These are phyloP conservation scores for Coemansia sp. DNA, from an alignment of 192 early-diverging fungal species.

Conservation along the genomic window DNA sequence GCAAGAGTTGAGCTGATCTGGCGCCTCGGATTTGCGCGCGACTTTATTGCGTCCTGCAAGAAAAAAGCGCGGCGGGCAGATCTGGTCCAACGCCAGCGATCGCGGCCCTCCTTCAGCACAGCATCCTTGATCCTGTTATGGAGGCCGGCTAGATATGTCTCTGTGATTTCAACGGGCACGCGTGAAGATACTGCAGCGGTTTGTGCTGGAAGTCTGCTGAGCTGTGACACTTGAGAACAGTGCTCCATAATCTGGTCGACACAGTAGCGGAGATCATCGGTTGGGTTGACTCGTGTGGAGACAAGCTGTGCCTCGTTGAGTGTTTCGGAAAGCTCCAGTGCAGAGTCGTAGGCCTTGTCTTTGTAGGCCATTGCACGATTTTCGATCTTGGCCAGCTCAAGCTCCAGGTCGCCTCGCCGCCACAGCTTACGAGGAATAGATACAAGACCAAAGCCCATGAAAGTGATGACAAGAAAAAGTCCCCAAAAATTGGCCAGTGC, in stretches of 20 bases:
- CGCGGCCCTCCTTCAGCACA: constrained; percentile 66
- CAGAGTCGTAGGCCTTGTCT: constrained; percentile 82
- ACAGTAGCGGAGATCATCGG: constrained; percentile 60
- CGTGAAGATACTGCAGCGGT: constrained; percentile 18
- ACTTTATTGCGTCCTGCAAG: constrained; percentile 79
- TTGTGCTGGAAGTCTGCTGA: constrained; percentile 4
- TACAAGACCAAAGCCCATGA: constrained; percentile 93
- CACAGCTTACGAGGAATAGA: constrained; percentile 86
- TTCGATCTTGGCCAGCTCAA: constrained; percentile 67
- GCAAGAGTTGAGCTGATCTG: constrained; percentile 60
- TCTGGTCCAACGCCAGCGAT: constrained; percentile 79
- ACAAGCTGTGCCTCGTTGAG: constrained; percentile 36
- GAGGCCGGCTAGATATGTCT: constrained; percentile 66
- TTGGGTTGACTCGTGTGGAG: constrained; percentile 27
- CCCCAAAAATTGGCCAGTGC: constrained; percentile 95
- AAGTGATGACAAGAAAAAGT: constrained; percentile 79
- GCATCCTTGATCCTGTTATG: constrained; percentile 75
- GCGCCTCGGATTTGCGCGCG: constrained; percentile 63
- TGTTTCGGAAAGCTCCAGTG: constrained; percentile 75
- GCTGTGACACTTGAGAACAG: constrained; percentile 29
- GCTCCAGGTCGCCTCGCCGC: constrained; percentile 65
- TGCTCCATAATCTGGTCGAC: constrained; percentile 67
- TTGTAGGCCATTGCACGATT: constrained; percentile 68
- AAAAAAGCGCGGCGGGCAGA: constrained; percentile 77
- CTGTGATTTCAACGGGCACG: constrained; percentile 58